Evolutionary conservation across 352 stramenopile genomes (phyloP).

Genomic region (Paralagenidium karlingii): DNA sequence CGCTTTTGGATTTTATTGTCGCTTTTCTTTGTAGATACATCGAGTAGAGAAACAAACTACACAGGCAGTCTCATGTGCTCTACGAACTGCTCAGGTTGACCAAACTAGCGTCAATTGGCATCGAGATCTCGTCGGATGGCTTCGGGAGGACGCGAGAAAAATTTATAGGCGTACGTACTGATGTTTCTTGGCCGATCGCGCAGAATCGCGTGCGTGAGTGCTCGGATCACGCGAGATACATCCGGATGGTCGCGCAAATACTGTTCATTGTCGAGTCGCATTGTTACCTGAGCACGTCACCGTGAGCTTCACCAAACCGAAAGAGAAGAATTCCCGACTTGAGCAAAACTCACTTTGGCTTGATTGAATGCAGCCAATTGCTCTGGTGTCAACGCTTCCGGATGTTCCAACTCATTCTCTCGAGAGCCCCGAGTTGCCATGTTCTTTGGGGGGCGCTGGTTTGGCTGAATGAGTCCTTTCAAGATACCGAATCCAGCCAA

Average conservation of each 20-base stretch:
- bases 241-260: slow-evolving; percentile 55
- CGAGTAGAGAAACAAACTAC: no score
- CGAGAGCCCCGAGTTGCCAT: no score
- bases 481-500: no score
- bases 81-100: no score
- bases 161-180: slow-evolving; percentile 36
- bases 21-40: no score
- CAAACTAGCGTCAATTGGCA: no score
- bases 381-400: slow-evolving; percentile 46
- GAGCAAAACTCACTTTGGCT: slow-evolving; percentile 30
- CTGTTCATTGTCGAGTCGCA: slow-evolving; percentile 69
- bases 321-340: slow-evolving; percentile 3
- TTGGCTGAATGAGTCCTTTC: no score
- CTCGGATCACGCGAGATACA: slow-evolving; percentile 37
- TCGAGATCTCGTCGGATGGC: slow-evolving; percentile 29
- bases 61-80: no score
- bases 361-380: slow-evolving; percentile 55
- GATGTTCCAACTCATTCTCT: no score
- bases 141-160: slow-evolving; percentile 25
- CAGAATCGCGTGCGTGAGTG: slow-evolving; percentile 40
- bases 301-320: no score
- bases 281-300: slow-evolving; percentile 55
- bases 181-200: slow-evolving; percentile 31
- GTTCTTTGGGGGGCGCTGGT: no score
- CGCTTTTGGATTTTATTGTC: no score